phyloP scores from a whole-genome alignment of 352 stramenopile genomes.

The Phytophthora crassamura region DNA sequence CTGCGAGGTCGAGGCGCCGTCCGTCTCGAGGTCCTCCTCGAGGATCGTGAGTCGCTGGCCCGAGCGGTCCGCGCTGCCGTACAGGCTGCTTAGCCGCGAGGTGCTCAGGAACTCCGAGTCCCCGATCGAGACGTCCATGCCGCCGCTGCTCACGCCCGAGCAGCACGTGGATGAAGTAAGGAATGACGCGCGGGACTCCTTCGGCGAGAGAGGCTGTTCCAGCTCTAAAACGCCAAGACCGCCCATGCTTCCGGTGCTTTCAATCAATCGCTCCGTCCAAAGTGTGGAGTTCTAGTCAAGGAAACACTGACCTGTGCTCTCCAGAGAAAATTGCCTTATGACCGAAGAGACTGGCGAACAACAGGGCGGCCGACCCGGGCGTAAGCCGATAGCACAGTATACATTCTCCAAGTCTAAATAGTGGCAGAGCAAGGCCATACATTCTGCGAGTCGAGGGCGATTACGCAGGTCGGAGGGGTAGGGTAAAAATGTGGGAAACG shows the following conservation, averaged over 20 bases:
- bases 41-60: slow-evolving; percentile 36
- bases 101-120: slow-evolving; percentile 45
- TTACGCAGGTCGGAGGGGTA: slow-evolving; percentile 26
- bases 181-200: slow-evolving; percentile 56
- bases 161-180: slow-evolving; percentile 59
- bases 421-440: slow-evolving; percentile 7
- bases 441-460: slow-evolving; percentile 14
- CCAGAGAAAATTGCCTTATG: slow-evolving; percentile 31
- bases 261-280: not conserved
- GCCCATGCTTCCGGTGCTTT: slow-evolving; percentile 25
- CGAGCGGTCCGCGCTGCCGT: slow-evolving; percentile 29
- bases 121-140: slow-evolving; percentile 41
- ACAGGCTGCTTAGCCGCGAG: slow-evolving; percentile 47
- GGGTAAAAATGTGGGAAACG: slow-evolving; percentile 4
- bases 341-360: not conserved
- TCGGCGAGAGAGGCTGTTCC: slow-evolving; percentile 17
- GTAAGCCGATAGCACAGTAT: slow-evolving; percentile 24
- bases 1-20: slow-evolving; percentile 36
- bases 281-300: too few relatives aligned
- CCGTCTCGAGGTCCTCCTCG: slow-evolving; percentile 39
- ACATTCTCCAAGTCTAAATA: slow-evolving; percentile 15
- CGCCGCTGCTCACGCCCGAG: slow-evolving; percentile 40
- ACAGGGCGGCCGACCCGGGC: too few relatives aligned
- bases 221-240: slow-evolving; percentile 19
- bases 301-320: slow-evolving; percentile 14